Evolutionary conservation across 441 rosid genomes (phyloP).

Genomic region (Eutrema salsugineum): DNA sequence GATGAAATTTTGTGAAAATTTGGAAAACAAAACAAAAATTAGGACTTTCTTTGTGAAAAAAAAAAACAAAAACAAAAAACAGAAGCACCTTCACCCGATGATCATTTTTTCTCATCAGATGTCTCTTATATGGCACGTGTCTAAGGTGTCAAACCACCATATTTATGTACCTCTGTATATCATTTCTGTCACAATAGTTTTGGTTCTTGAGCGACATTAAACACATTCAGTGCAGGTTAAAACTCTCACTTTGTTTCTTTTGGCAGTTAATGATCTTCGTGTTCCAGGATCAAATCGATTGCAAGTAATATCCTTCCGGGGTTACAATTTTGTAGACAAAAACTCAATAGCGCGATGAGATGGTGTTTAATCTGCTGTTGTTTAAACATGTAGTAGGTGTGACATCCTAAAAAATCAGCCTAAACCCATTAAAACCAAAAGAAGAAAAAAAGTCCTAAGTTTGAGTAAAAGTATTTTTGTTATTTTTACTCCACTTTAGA

Average conservation of each 20-base stretch:
- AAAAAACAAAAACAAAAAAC: no score
- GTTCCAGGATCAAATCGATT: slow-evolving; percentile 79
- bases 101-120: slow-evolving; percentile 60
- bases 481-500: no score
- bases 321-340: background rate
- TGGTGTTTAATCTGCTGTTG: background rate
- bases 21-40: no score
- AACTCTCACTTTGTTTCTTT: slow-evolving; percentile 77
- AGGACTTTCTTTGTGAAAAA: no score
- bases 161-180: background rate
- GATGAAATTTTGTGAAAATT: no score
- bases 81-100: slow-evolving; percentile 72
- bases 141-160: slow-evolving; percentile 50
- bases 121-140: slow-evolving; percentile 81
- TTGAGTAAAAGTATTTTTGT: no score
- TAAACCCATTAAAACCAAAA: no score
- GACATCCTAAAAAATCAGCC: no score
- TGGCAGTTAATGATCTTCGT: slow-evolving; percentile 88
- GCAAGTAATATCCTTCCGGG: slow-evolving; percentile 48
- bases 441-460: no score
- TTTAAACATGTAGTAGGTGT: slow-evolving; percentile 49
- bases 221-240: slow-evolving; percentile 57
- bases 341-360: background rate
- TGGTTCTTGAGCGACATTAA: background rate
- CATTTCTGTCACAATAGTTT: no score